Percentiles rank a stretch among this genome's conserved stretches.
Evolutionary conservation across 1,284 basidiomycete species (phyloP).

Genomic region (Marasmius oreades): DNA sequence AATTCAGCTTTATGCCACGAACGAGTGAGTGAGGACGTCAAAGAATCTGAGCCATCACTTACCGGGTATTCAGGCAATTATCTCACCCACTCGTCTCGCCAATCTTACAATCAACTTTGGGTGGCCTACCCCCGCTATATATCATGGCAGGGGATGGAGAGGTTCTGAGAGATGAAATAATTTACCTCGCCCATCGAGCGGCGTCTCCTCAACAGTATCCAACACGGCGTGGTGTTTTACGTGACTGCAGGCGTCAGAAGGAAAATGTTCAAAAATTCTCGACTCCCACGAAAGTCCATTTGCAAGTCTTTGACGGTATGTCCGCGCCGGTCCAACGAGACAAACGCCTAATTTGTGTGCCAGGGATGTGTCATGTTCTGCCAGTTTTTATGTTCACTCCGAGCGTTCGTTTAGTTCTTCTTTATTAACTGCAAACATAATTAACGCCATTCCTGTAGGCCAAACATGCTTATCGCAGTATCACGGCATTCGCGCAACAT

Average conservation of each 20-base stretch:
- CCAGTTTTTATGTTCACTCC: slow-evolving; percentile 72
- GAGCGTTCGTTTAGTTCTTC: slow-evolving; percentile 35
- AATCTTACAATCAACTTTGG: slow-evolving; percentile 71
- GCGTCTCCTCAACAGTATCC: slow-evolving; percentile 75
- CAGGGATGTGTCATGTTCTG: slow-evolving; percentile 65
- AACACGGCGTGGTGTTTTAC: slow-evolving; percentile 52
- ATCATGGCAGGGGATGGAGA: slow-evolving; percentile 79
- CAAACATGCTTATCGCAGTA: slow-evolving; percentile 54
- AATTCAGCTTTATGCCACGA: slow-evolving; percentile 83
- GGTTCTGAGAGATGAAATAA: slow-evolving; percentile 78
- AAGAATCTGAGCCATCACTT: too few species aligned
- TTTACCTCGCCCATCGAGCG: slow-evolving; percentile 82
- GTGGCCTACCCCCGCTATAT: slow-evolving; percentile 79
- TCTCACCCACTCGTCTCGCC: slow-evolving; percentile 81
- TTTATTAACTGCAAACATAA: neutral
- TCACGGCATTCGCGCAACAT: slow-evolving; percentile 54
- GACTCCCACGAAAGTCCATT: slow-evolving; percentile 75
- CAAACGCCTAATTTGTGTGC: neutral
- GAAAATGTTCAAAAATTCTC: slow-evolving; percentile 54
- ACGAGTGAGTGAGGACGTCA: slow-evolving; percentile 42
- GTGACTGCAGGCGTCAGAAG: slow-evolving; percentile 43
- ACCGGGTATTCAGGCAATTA: slow-evolving; percentile 51
- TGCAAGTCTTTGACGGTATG: slow-evolving; percentile 66
- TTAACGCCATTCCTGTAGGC: slow-evolving; percentile 31
- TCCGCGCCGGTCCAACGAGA: neutral